Base-by-base conservation (phyloP, 2,329 filamentous ascomycete genomes). In the Alternaria viburni region DNA sequence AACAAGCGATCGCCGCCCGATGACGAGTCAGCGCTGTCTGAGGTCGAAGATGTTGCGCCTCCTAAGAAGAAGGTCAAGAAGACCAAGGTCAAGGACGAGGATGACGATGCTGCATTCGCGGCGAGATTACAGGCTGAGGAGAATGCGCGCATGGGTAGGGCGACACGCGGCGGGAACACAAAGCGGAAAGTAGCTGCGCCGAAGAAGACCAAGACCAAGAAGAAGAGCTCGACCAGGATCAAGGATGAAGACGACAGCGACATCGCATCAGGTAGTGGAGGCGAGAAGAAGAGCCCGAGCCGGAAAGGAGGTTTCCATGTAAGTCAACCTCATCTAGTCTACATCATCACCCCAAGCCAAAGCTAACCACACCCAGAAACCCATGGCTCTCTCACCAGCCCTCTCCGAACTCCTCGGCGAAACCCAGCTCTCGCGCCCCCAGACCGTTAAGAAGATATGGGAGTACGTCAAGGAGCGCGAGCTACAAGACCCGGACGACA, bases 371-470 rank as follows among this genome's bases (percentile, higher is more conserved):
- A 3, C 17, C 13, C 59, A 83, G 84, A 94, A 94, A 82, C 90
- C 90, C 1, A 92, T 94, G 79, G 88, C 88, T 62, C 87, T 96
- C 51, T 93, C 91, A 70, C 84, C 85, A 55, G 86, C 90, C 12
- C 85, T 96, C 21, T 86, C 90, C 1, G 89, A 89, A 61, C 83
- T 96, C 19, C 87, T 91, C 60, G 91, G 91, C 50, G 90, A 92
- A 75, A 83, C 87, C 13, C 88, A 97, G 89, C 87, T 99, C 21
- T 97, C 96, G 15, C 91, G 96, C 44, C 95, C 96, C 0, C 93
- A 98, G 79, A 95, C 95, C 0, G 96, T 99, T 73, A 98, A 98
- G 84, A 92, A 92, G 78, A 90, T 99, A 57, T 99, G 96, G 96
- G 90, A 91, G 65, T 93, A 99, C 76, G 97, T 99, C 82, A 97